Percentiles rank a stretch among this genome's conserved stretches.
phyloP scores from a whole-genome alignment of 257 asterid species.

The Penstemon eatonii region DNA sequence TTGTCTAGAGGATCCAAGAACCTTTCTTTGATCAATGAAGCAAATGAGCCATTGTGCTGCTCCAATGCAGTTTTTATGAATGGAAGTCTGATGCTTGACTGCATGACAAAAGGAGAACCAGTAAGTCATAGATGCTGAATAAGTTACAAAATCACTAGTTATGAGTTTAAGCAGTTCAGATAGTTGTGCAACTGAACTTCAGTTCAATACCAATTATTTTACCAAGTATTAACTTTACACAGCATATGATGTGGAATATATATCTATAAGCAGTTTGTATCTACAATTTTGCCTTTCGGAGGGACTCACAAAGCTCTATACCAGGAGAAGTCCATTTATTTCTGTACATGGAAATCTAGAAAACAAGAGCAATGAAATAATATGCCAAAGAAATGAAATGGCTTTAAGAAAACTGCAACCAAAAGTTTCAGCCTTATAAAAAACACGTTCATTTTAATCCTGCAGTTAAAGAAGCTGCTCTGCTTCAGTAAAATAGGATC shows the following conservation, averaged over 20 bases:
- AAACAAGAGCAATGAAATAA: neutral
- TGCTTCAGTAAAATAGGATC: neutral
- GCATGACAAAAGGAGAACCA: slow-evolving; percentile 37
- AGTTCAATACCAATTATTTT: slow-evolving; percentile 11
- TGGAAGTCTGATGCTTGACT: slow-evolving; percentile 93
- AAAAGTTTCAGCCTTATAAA: neutral
- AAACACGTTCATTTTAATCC: slow-evolving; percentile 3
- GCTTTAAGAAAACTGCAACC: slow-evolving; percentile 1
- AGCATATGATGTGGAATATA: slow-evolving; percentile 6
- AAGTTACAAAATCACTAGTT: slow-evolving; percentile 3
- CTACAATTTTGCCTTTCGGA: neutral
- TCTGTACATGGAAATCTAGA: neutral
- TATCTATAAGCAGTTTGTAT: neutral
- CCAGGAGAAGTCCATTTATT: slow-evolving; percentile 6
- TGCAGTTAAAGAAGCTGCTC: slow-evolving; percentile 12
- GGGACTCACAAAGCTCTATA: neutral
- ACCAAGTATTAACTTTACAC: slow-evolving; percentile 17
- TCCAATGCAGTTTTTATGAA: slow-evolving; percentile 72
- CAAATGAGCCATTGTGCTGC: slow-evolving; percentile 74
- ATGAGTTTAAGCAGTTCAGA: slow-evolving; percentile 11
- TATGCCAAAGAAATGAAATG: slow-evolving; percentile 2
- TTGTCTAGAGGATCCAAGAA: slow-evolving; percentile 64
- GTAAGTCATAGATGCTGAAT: slow-evolving; percentile 17
- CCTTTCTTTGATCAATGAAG: slow-evolving; percentile 64
- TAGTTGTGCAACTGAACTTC: slow-evolving; percentile 9